Evolutionary conservation across 306 rosid genomes (phyloP).

Genomic region (Cucurbita ficifolia): DNA sequence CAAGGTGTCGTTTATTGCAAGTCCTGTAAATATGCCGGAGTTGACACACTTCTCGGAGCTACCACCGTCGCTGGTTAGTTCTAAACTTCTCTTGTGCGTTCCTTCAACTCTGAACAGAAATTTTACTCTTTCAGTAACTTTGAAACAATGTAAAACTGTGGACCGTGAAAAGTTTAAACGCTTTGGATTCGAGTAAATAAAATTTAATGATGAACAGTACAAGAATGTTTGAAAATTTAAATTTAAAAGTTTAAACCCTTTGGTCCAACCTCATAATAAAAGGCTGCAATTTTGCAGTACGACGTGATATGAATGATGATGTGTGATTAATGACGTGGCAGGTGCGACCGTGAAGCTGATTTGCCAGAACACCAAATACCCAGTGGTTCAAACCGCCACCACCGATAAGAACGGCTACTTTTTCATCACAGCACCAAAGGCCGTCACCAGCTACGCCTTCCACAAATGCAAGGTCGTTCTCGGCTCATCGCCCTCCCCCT

Average conservation of each 20-base stretch:
- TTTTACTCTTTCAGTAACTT: too few species aligned
- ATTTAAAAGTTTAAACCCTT: too few species aligned
- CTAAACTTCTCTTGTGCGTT: not conserved
- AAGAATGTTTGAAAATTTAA: too few species aligned
- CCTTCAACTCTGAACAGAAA: too few species aligned
- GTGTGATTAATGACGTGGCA: not conserved
- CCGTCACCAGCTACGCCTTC: slow-evolving; percentile 45
- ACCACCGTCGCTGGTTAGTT: slow-evolving; percentile 34
- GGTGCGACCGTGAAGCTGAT: slow-evolving; percentile 55
- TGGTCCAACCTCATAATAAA: not conserved
- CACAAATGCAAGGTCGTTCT: slow-evolving; percentile 50
- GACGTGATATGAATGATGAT: not conserved
- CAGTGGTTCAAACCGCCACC: slow-evolving; percentile 7
- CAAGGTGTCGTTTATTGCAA: slow-evolving; percentile 83
- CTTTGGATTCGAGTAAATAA: too few species aligned
- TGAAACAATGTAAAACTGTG: too few species aligned
- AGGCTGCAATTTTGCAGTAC: not conserved
- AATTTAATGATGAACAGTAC: too few species aligned
- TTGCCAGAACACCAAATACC: slow-evolving; percentile 56
- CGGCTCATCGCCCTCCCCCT: slow-evolving; percentile 26
- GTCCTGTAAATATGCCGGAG: slow-evolving; percentile 53
- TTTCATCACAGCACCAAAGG: slow-evolving; percentile 48
- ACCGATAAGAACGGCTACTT: slow-evolving; percentile 74
- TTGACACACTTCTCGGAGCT: slow-evolving; percentile 49
- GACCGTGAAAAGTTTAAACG: too few species aligned